Base-by-base conservation (phyloP, 257 asterid genomes). In the Salvia miltiorrhiza region DNA sequence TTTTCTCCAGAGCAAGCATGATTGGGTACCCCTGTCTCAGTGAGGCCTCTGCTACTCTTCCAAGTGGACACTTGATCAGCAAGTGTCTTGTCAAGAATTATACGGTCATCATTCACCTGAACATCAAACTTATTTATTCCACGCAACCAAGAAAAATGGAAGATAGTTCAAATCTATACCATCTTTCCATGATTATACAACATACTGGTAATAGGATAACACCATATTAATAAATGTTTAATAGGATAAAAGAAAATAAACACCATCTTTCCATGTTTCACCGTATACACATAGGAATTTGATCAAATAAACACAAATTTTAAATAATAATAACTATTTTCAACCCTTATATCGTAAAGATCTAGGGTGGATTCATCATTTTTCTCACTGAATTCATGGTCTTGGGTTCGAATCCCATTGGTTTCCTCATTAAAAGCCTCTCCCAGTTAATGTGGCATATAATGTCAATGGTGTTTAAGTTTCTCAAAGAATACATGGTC, bases 21-120 rank as follows among this genome's bases (percentile, higher is more conserved):
- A 80, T 86, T 85, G 23, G 63, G 52, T 58, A 86, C 93, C 72
- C 74, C 81, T 44, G 87, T 75, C 70, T 91, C 97, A 80, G 80
- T 76, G 40, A 94, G 86, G 70, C 99, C 97, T 78, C 81, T 85
- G 82, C 91, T 87, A 70, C 87, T 87, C 89, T 94, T 94, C 99
- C 99, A 94, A 1, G 63, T 85, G 39, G 97, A 91, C 57, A 94
- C 91, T 91, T 91, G 97, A 83, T 91, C 99, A 45, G 96, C 91
- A n/a, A 94, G 82, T 67, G 97, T 94, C 84, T 91, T 91, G 85
- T 94, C 97, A 50, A 87, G 94, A 73, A 86, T 84, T 74, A 91
- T 61, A 33, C 86, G 86, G 68, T 91, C 97, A 80, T 93, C 99
- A 67, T 85, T 83, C 84, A 94, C 95, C 99, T 93, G 71, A 54